Percentiles rank a stretch among this genome's conserved stretches.
These are phyloP conservation scores for Cyberlindnera saturnus DNA, from an alignment of 805 yeast genomes.

Conservation along the genomic window DNA sequence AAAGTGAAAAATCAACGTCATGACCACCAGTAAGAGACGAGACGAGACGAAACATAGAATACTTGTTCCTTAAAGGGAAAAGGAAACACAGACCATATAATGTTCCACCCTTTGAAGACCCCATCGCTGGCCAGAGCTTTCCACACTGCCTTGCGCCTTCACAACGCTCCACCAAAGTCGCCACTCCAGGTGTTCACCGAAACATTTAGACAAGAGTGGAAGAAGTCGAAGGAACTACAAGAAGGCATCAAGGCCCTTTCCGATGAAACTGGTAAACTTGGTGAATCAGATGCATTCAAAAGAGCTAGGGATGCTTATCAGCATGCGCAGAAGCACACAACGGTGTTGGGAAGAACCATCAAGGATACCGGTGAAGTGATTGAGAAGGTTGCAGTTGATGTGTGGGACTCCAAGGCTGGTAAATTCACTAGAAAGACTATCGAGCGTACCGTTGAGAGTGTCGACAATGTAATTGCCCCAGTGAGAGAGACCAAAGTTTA, in stretches of 20 bases:
- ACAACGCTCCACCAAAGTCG: conserved; percentile 42
- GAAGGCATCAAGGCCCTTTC: conserved; percentile 90
- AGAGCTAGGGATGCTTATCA: conserved; percentile 90
- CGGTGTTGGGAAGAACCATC: conserved; percentile 68
- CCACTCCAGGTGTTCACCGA: conserved; percentile 92
- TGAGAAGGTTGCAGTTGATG: conserved; percentile 81
- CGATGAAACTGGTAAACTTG: conserved; percentile 91
- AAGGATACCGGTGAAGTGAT: conserved; percentile 90
- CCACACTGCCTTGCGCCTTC: conserved; percentile 13
- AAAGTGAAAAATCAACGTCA: conserved; percentile 2
- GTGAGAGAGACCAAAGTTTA: conserved; percentile 86
- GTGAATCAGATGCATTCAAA: conserved; percentile 90
- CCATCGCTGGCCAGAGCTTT: conserved; percentile 17
- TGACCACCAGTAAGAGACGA: background rate
- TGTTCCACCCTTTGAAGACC: background rate
- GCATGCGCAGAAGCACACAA: conserved; percentile 66
- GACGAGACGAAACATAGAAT: background rate
- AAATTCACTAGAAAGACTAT: conserved; percentile 83
- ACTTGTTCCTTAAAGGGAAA: background rate
- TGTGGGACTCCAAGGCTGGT: conserved; percentile 96
- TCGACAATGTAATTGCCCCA: conserved; percentile 89
- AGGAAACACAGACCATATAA: background rate
- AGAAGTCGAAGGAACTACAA: conserved; percentile 82
- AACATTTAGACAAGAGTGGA: conserved; percentile 87
- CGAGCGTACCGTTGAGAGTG: conserved; percentile 71